Evolutionary conservation across 345 rosid genomes (phyloP).

Genomic region (Rhodamnia argentea): DNA sequence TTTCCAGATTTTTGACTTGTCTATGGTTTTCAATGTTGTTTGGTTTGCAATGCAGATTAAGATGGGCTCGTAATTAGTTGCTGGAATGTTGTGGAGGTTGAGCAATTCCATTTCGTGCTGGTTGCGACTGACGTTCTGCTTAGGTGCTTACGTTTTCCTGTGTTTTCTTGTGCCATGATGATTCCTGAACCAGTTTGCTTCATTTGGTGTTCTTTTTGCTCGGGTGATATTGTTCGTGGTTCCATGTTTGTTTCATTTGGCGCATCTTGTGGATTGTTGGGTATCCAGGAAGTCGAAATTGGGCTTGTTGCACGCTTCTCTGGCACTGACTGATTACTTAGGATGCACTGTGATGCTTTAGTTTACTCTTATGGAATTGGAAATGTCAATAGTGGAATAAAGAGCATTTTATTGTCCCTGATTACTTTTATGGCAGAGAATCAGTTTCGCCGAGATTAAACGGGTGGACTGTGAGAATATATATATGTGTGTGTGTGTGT

Average conservation of each 20-base stretch:
- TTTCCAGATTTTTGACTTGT: neutral
- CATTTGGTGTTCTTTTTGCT: neutral
- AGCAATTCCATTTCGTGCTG: neutral
- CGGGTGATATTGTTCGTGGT: neutral
- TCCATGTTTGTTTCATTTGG: neutral
- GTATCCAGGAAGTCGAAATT: neutral
- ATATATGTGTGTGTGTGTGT: too few relatives aligned
- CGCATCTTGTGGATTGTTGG: neutral
- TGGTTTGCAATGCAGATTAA: neutral
- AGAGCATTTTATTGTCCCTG: neutral
- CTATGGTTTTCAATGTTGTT: neutral
- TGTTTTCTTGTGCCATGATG: neutral
- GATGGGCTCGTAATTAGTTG: neutral
- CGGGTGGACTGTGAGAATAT: neutral
- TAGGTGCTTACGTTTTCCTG: neutral
- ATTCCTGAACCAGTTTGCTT: neutral
- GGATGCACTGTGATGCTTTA: neutral
- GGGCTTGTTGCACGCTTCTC: neutral
- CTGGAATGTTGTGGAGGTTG: neutral
- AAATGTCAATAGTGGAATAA: neutral
- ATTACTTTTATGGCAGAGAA: neutral
- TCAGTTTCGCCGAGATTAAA: neutral
- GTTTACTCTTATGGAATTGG: neutral
- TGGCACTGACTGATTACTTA: neutral
- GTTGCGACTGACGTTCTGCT: neutral